These are phyloP conservation scores for Wickerhamomyces queroliae DNA, from an alignment of 805 yeast species.

Conservation along the genomic window DNA sequence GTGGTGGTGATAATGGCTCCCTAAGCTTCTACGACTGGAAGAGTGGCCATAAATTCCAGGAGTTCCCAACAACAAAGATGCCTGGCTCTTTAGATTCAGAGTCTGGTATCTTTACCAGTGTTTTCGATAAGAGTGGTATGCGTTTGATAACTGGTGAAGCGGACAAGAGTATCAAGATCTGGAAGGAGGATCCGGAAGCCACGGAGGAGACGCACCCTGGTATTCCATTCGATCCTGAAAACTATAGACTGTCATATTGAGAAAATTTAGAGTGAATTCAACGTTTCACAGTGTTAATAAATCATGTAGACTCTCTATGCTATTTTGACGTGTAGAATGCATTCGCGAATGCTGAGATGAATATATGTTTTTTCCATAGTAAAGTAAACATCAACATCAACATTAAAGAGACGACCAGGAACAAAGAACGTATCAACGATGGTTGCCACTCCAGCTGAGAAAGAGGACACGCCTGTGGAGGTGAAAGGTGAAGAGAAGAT, in stretches of 20 bases:
- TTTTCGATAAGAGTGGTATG: constrained; percentile 76
- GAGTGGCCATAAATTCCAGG: constrained; percentile 59
- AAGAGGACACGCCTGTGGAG: constrained; percentile 17
- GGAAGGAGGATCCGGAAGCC: constrained; percentile 44
- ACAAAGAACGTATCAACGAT: background rate
- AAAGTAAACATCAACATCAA: background rate
- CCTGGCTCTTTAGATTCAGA: constrained; percentile 72
- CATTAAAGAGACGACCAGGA: background rate
- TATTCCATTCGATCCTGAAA: constrained; percentile 15
- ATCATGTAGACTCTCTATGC: no score
- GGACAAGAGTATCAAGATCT: constrained; percentile 80
- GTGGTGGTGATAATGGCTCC: constrained; percentile 82
- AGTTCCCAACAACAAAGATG: constrained; percentile 42
- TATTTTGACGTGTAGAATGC: no score
- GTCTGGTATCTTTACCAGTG: constrained; percentile 59
- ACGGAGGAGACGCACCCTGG: constrained; percentile 23
- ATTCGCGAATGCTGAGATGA: no score
- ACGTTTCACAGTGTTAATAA: no score
- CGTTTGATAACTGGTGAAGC: constrained; percentile 82
- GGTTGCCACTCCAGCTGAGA: constrained; percentile 1
- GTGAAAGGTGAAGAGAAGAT: constrained; percentile 21
- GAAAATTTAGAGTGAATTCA: background rate
- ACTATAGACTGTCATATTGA: constrained; percentile 13
- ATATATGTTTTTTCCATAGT: background rate
- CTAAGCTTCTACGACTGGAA: constrained; percentile 76